Evolutionary conservation across 2,329 filamentous ascomycete species (phyloP), one percentile per base, ranked within the genome.

Genomic region (Xylariaceae sp.): DNA sequence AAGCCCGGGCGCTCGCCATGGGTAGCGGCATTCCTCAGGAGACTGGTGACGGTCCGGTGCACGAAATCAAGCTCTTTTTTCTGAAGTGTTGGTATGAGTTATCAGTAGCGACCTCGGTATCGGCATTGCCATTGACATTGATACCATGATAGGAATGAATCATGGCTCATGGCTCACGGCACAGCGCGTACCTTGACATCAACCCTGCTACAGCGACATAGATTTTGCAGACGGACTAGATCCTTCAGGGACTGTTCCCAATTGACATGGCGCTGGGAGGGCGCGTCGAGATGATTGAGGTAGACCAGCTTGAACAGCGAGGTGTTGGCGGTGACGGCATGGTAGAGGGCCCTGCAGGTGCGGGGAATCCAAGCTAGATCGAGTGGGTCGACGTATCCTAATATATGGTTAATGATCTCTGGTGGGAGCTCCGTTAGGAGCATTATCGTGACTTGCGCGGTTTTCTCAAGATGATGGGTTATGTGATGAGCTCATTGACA

Each of bases 221-320:
- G 72, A n/a, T 58, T 56, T 50, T 76, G 67, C 9, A 84, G 68
- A 36, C 67, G 75, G 10, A 76, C 70, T 10, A 77, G 54, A 55
- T 80, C 75, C 36, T 72, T 72, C 10, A 83, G 46, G 49, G 76
- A 74, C 20, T 69, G 64, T 56, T 74, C 69, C 73, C 75, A 81
- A 8, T 77, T 54, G 32, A 72, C 63, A 2, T 67, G 49, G 30
- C 73, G 68, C 1, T 24, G 18, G 10, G 58, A 50, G 9, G 55
- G 53, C 57, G 74, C 63, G 69, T 88, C 85, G 49, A 85, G 76
- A 36, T 71, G 69, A 13, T 74, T 73, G 3, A 86, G 69, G 67
- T 89, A 92, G 6, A 89, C 72, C 18, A 81, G 77, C 54, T 81
- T 85, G 68, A 79, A 86, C 10, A 92, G 72, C 7, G 81, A 72